Percentiles rank a stretch among this genome's conserved stretches.
Conservation (phyloP, 345 rosid genomes). For the Euphorbia lathyris region DNA sequence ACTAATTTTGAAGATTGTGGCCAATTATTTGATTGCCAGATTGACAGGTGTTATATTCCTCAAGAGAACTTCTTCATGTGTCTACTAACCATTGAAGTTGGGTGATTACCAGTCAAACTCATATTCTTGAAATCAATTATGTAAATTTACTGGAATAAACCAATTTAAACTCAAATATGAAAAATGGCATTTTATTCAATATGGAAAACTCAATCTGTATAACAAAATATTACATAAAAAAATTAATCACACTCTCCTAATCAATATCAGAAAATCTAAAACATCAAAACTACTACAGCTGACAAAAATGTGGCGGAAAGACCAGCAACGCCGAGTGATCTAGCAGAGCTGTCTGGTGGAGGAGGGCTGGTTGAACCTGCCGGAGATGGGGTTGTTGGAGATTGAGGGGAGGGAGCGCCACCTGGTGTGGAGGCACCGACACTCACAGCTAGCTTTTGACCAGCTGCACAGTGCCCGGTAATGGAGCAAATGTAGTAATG, state of each 20-base stretch:
- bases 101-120: no score
- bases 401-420: neutral
- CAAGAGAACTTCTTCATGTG: no score
- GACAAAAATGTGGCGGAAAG: slow-evolving; percentile 30
- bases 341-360: slow-evolving; percentile 36
- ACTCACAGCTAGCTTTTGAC: slow-evolving; percentile 45
- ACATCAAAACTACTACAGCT: slow-evolving; percentile 32
- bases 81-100: no score
- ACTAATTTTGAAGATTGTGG: no score
- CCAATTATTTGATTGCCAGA: no score
- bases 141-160: neutral
- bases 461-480: slow-evolving; percentile 39
- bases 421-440: slow-evolving; percentile 27
- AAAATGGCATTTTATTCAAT: slow-evolving; percentile 7
- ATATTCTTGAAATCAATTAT: no score
- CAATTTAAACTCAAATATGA: neutral
- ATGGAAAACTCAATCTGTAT: slow-evolving; percentile 12
- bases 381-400: slow-evolving; percentile 30
- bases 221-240: slow-evolving; percentile 22
- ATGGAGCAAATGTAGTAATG: slow-evolving; percentile 44
- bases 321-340: slow-evolving; percentile 31
- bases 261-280: slow-evolving; percentile 13
- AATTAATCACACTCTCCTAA: slow-evolving; percentile 22
- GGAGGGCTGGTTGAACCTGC: slow-evolving; percentile 26
- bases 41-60: no score